A percentile compares a stretch with the other conserved stretches of the same genome.
Conservation (phyloP, 495 filamentous ascomycete genomes). For the Cairneyella variabilis region DNA sequence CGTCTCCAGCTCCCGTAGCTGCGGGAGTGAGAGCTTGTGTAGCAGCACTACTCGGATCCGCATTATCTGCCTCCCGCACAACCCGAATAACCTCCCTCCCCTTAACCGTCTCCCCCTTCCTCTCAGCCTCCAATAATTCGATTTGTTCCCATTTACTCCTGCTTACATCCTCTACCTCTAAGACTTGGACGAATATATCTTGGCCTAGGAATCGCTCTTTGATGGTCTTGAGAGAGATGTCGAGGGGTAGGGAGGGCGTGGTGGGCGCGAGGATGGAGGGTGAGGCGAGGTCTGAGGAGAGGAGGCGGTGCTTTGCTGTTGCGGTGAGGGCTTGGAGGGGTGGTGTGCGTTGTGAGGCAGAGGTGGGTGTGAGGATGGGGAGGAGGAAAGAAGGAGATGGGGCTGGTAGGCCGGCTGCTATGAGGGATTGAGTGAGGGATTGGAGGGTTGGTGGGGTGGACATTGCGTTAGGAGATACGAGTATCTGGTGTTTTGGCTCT, state of each 20-base stretch:
- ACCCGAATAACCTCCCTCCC: slow-evolving; percentile 81
- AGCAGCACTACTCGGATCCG: slow-evolving; percentile 8
- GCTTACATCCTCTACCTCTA: slow-evolving; percentile 79
- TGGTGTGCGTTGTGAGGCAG: slow-evolving; percentile 38
- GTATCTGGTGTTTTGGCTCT: neutral
- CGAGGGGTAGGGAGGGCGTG: slow-evolving; percentile 35
- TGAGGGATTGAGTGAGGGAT: slow-evolving; percentile 31
- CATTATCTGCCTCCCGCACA: slow-evolving; percentile 44
- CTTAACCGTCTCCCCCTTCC: slow-evolving; percentile 76
- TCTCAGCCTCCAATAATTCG: slow-evolving; percentile 76
- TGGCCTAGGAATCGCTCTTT: slow-evolving; percentile 7
- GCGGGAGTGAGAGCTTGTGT: slow-evolving; percentile 16
- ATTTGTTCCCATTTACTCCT: slow-evolving; percentile 78
- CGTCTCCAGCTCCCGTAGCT: neutral
- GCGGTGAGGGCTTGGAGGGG: slow-evolving; percentile 69
- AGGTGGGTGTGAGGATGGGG: slow-evolving; percentile 31
- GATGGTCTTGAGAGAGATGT: slow-evolving; percentile 24
- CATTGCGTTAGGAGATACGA: neutral
- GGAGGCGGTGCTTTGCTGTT: slow-evolving; percentile 76
- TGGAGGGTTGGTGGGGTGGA: slow-evolving; percentile 12
- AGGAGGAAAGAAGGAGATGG: slow-evolving; percentile 27
- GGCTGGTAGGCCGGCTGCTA: slow-evolving; percentile 21
- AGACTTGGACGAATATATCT: slow-evolving; percentile 72
- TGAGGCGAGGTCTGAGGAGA: slow-evolving; percentile 69
- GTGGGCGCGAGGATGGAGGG: slow-evolving; percentile 45